Percentiles rank a stretch among this genome's conserved stretches.
Conservation (phyloP, 441 rosid genomes). For the Mallotus repandus region DNA sequence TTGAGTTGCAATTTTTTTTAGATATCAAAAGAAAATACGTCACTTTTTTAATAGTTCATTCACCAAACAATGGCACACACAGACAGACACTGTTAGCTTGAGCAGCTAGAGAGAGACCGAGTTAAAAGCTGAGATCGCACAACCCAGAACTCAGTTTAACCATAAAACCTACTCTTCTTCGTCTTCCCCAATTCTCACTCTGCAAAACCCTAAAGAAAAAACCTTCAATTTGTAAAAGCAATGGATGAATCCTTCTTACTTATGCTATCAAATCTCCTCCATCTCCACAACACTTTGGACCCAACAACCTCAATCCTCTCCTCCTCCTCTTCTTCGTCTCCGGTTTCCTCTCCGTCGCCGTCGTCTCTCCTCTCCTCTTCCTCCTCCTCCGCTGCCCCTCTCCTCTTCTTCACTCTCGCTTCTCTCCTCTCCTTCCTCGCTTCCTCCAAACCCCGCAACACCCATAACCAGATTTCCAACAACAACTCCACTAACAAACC, state of each 20-base stretch:
- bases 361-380: constrained; percentile 43
- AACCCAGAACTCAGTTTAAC: no score
- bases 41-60: no score
- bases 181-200: background rate
- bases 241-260: constrained; percentile 65
- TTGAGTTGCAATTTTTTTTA: no score
- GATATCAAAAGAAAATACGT: no score
- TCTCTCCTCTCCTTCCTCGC: constrained; percentile 74
- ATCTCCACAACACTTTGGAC: constrained; percentile 78
- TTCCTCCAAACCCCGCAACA: constrained; percentile 34
- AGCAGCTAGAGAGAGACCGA: no score
- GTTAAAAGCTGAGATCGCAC: no score
- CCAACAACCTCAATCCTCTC: constrained; percentile 64
- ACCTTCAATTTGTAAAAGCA: constrained; percentile 3
- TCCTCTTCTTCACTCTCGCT: constrained; percentile 66
- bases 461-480: no score
- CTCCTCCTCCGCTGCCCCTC: constrained; percentile 71
- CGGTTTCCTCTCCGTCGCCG: constrained; percentile 34
- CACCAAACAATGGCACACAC: no score
- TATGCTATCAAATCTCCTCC: constrained; percentile 72
- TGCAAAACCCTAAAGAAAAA: constrained; percentile 14
- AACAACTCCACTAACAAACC: background rate
- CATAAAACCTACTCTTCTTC: background rate
- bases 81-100: no score
- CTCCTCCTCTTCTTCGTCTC: constrained; percentile 43